phyloP scores from a whole-genome alignment of 768 basidiomycete genomes.

The Podaxis pistillaris region DNA sequence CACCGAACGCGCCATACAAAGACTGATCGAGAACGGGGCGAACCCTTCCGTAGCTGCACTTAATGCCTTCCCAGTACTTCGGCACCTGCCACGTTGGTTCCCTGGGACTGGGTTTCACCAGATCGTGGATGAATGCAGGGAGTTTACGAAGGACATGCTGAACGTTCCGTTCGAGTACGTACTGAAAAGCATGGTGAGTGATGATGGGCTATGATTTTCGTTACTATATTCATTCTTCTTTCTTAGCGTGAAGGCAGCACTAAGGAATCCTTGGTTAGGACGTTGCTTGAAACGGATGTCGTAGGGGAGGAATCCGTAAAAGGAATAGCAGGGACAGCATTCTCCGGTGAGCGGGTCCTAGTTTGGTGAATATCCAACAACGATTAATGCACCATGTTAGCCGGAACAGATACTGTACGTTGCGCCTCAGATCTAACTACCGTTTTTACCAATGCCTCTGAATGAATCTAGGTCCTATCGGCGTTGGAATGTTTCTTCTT shows the following conservation, averaged over 20 bases:
- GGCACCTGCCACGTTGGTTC: constrained; percentile 29
- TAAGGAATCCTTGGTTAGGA: constrained; percentile 9
- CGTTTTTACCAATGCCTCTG: background rate
- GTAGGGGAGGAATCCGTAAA: constrained; percentile 9
- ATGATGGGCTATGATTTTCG: background rate
- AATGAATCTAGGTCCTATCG: constrained; percentile 15
- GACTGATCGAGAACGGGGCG: constrained; percentile 17
- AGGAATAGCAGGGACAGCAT: constrained; percentile 15
- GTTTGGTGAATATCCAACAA: background rate
- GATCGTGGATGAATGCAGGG: constrained; percentile 15
- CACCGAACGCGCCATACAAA: constrained; percentile 19
- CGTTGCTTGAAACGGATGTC: constrained; percentile 8
- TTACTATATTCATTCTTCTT: background rate
- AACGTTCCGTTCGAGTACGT: constrained; percentile 23
- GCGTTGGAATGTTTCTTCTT: constrained; percentile 23
- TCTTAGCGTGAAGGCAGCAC: constrained; percentile 12
- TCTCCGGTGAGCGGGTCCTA: constrained; percentile 10
- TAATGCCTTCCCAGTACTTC: constrained; percentile 27
- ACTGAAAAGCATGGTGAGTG: constrained; percentile 20
- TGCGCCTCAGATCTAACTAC: background rate
- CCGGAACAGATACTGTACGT: constrained; percentile 19
- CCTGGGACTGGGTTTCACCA: constrained; percentile 29
- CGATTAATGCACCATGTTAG: background rate
- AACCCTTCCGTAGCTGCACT: constrained; percentile 23
- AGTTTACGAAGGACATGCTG: constrained; percentile 18